Conservation (phyloP, 2,329 filamentous ascomycete genomes). For the Sporothrix pseudoabietina region DNA sequence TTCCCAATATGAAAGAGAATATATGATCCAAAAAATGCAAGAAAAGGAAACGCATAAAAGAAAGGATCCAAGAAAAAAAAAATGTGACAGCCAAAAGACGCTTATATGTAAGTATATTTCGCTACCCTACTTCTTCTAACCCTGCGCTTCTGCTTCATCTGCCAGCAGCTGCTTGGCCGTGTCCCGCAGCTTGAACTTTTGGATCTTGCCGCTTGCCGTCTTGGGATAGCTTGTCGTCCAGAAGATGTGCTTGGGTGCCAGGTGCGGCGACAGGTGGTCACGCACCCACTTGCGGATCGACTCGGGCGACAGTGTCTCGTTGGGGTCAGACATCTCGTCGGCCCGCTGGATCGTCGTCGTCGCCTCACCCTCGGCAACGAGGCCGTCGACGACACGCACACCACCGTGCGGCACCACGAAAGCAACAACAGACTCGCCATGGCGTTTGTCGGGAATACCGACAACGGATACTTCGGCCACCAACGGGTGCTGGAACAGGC, state of each 20-base stretch:
- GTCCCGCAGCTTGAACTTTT: constrained; percentile 85
- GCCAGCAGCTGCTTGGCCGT: constrained; percentile 46
- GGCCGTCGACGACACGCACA: constrained; percentile 38
- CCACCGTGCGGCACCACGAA: constrained; percentile 66
- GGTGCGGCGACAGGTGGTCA: constrained; percentile 67
- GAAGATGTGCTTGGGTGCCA: constrained; percentile 89
- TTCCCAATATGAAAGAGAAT: neutral
- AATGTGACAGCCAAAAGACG: neutral
- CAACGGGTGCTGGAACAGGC: constrained; percentile 69
- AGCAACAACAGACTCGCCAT: constrained; percentile 84
- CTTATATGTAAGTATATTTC: neutral
- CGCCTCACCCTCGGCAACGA: constrained; percentile 36
- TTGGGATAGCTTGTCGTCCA: constrained; percentile 85
- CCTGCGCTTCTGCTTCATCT: neutral
- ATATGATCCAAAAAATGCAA: neutral
- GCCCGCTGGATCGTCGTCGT: constrained; percentile 27
- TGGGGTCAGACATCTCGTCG: constrained; percentile 25
- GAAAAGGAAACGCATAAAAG: neutral
- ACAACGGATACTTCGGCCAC: constrained; percentile 80
- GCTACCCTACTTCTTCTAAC: neutral
- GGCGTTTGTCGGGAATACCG: constrained; percentile 76
- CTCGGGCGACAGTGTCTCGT: constrained; percentile 51
- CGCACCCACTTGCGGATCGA: constrained; percentile 73
- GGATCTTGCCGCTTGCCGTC: constrained; percentile 94
- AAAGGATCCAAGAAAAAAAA: neutral